Evolutionary conservation across 306 rosid species (phyloP), one percentile per base, ranked within the genome.

Genomic region (Cucurbita ficifolia): DNA sequence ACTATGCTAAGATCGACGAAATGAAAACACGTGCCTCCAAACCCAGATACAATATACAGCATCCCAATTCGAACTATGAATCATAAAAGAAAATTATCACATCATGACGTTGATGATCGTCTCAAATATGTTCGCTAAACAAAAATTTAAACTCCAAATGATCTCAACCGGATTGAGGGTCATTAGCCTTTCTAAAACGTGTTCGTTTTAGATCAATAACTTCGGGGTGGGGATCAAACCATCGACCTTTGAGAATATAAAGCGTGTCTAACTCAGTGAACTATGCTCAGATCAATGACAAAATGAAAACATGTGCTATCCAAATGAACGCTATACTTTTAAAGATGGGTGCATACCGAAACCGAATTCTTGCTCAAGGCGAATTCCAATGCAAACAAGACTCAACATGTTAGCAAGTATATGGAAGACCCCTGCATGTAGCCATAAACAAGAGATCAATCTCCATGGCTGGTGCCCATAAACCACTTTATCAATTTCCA

Each of bases 391-490:
- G 62, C 62, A 75, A 63, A 63, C 12, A 63, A 75, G 78, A 63
- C 78, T 63, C 40, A 75, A 7, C 78, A 75, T 75, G 17, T 75
- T 75, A 14, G 78, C 78, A 50, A 75, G 73, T 75, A 75, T 49
- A 50, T 75, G 78, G 63, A 75, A 75, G 13, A 75, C 60, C 48
- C 78, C 78, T 46, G 78, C 78, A 51, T 75, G 78, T 50, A 75
- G 48, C 78, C 78, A 75, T 13, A 75, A 36, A 62, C 78, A 75
- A 63, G 78, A 75, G 50, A 75, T 48, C 62, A 75, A 51, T 35
- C 78, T 65, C 78, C 78, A 75, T 62, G 72, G 60, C 69, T 75
- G 77, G 70, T 45, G 78, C n/a, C 60, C 61, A 35, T 10, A 11
- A 29, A 50, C 73, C 62, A 75, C 78, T 75, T 62, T 62, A 75